Percentiles rank a stretch among this genome's conserved stretches.
These are phyloP conservation scores for Perilla frutescens DNA, from an alignment of 257 asterid species.

Conservation along the genomic window DNA sequence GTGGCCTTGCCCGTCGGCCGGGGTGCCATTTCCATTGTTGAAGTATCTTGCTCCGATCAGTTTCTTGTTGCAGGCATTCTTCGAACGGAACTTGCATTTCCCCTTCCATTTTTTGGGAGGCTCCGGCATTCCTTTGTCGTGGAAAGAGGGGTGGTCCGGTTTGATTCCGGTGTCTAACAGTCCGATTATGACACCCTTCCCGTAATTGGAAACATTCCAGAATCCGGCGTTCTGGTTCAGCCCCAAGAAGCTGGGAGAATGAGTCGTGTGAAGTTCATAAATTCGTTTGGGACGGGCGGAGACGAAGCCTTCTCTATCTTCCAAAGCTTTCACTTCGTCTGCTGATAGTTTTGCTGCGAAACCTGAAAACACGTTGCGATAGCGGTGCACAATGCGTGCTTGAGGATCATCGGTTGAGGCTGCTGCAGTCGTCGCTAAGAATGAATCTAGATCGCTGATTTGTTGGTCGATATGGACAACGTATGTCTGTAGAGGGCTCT, in stretches of 20 bases:
- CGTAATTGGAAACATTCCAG: conserved; percentile 43
- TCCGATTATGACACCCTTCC: conserved; percentile 47
- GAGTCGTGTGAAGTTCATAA: conserved; percentile 43
- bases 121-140: conserved; percentile 42
- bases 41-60: conserved; percentile 54
- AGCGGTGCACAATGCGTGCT: conserved; percentile 35
- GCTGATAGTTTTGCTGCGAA: conserved; percentile 47
- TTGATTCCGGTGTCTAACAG: conserved; percentile 45
- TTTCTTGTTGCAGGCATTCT: conserved; percentile 43
- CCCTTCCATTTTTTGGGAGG: conserved; percentile 54
- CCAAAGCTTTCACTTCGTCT: conserved; percentile 43
- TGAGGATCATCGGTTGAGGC: neutral
- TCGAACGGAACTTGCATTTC: conserved; percentile 34
- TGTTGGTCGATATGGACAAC: conserved; percentile 43
- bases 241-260: conserved; percentile 50
- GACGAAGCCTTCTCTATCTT: conserved; percentile 39
- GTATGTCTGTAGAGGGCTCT: conserved; percentile 25
- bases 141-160: conserved; percentile 48
- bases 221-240: conserved; percentile 30
- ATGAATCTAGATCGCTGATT: conserved; percentile 36
- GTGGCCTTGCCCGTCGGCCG: conserved; percentile 40
- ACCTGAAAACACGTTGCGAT: conserved; percentile 40
- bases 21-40: neutral
- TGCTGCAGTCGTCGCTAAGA: conserved; percentile 27
- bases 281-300: conserved; percentile 33